Conservation (phyloP, 140 eudicot species). For the Artemisia princeps region DNA sequence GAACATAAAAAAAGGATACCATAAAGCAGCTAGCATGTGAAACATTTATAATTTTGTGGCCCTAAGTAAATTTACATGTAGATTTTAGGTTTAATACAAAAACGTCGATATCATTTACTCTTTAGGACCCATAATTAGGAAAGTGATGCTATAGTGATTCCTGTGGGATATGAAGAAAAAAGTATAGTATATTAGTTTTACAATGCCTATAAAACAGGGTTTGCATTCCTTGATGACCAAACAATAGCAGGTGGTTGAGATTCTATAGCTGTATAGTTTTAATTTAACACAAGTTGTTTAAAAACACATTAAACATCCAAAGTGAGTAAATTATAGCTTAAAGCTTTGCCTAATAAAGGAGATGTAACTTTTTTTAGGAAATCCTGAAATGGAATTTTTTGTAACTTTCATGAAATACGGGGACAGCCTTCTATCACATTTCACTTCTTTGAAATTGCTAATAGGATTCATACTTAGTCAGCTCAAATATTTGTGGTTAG, state of each 20-base stretch:
- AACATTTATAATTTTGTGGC: not conserved
- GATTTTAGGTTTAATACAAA: not conserved
- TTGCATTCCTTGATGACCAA: not conserved
- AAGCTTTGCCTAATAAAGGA: constrained; percentile 6
- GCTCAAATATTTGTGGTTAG: constrained; percentile 17
- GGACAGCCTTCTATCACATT: constrained; percentile 14
- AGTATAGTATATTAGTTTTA: not conserved
- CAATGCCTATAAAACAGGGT: too few species aligned
- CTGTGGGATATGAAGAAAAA: not conserved
- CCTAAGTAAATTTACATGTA: not conserved
- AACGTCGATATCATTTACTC: not conserved
- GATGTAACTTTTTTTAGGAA: not conserved
- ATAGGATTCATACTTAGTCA: constrained; percentile 5
- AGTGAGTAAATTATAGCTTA: not conserved
- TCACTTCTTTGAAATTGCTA: constrained; percentile 3
- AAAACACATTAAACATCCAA: not conserved
- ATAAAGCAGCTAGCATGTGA: constrained; percentile 14
- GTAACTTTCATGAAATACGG: constrained; percentile 9
- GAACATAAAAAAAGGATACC: constrained; percentile 13
- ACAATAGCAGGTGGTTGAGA: constrained; percentile 12
- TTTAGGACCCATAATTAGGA: constrained; percentile 8
- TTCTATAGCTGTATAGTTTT: not conserved
- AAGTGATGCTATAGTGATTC: not conserved
- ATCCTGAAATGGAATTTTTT: not conserved
- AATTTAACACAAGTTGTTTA: not conserved